Conservation (phyloP, 371 early-diverging fungal species). For the Batrachochytrium dendrobatidis region DNA sequence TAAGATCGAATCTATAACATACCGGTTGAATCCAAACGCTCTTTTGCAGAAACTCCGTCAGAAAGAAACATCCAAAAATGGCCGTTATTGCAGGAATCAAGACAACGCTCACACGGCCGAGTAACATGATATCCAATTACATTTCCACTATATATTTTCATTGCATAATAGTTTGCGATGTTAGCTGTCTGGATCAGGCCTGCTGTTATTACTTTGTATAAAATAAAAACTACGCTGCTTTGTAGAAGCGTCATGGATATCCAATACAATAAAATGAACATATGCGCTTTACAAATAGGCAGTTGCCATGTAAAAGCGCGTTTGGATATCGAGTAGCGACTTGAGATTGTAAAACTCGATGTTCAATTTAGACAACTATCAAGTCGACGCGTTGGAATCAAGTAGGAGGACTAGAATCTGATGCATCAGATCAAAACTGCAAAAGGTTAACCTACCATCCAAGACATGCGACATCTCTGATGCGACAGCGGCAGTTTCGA, state of each 20-base stretch:
- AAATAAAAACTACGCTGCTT: not conserved
- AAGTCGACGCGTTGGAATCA: no score
- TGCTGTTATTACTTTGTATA: not conserved
- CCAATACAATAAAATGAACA: not conserved
- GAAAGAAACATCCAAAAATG: conserved; percentile 95
- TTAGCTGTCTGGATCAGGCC: not conserved
- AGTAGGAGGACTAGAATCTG: not conserved
- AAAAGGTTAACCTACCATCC: conserved; percentile 5
- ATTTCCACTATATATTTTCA: not conserved
- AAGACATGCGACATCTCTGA: conserved; percentile 39
- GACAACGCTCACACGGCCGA: conserved; percentile 76
- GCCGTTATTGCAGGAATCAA: conserved; percentile 79
- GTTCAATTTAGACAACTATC: not conserved
- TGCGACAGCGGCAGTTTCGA: conserved; percentile 41
- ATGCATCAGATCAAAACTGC: not conserved
- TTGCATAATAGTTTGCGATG: not conserved
- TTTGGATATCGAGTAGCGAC: not conserved
- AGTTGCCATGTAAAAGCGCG: not conserved
- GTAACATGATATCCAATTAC: conserved; percentile 37
- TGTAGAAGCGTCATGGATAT: not conserved
- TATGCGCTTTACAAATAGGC: not conserved
- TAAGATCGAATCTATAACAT: no score
- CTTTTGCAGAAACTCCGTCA: conserved; percentile 51
- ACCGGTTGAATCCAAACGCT: conserved; percentile 25
- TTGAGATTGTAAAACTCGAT: not conserved